Base-by-base conservation (phyloP, 2,329 filamentous ascomycete species). In the Didymella exigua region DNA sequence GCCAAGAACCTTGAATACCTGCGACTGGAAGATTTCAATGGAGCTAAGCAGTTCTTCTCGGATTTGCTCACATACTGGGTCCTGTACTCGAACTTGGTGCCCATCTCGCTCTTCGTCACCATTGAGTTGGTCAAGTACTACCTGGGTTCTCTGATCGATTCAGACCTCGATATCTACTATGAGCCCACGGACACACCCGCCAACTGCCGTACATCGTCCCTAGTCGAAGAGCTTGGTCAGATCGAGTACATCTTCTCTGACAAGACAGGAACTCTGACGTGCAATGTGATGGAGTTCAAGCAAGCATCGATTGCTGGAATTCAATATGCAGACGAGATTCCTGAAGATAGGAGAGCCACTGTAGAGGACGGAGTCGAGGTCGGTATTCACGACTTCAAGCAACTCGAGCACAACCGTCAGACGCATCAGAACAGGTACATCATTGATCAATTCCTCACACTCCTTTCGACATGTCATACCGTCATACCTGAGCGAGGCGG, bases 31-130 rank as follows among this genome's bases (percentile, higher is more conserved):
- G 30, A 38, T 1, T 85, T 88, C 59, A 84, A 86, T 65, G 82
- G 88, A n/a, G 88, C 87, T 16, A 83, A 86, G 63, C 91, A 92
- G 59, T 97, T 99, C 74, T 89, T 96, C 75, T 88, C 89, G 66
- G 95, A 99, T 76, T 89, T 99, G 71, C 90, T 97, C 70, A 99
- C 96, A 1, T 98, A 98, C 75, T 99, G 95, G 93, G 93, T 99
- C 27, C 78, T 99, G 30, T 99, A 97, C 77, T 98, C 93, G 2
- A 93, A 96, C 48, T 79, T 99, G 67, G 95, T 99, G 41, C 95
- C 95, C 29, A 97, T 99, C 68, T 98, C 93, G 26, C 87, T 99
- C 3, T 99, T 99, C 74, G 95, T 99, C 60, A 99, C 95, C 0
- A 87, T 99, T 47, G 95, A 99, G 77, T 84, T 99, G 63, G 93